phyloP scores from a whole-genome alignment of 2,329 filamentous ascomycete genomes.

The Torrubiellomyces zombiae region DNA sequence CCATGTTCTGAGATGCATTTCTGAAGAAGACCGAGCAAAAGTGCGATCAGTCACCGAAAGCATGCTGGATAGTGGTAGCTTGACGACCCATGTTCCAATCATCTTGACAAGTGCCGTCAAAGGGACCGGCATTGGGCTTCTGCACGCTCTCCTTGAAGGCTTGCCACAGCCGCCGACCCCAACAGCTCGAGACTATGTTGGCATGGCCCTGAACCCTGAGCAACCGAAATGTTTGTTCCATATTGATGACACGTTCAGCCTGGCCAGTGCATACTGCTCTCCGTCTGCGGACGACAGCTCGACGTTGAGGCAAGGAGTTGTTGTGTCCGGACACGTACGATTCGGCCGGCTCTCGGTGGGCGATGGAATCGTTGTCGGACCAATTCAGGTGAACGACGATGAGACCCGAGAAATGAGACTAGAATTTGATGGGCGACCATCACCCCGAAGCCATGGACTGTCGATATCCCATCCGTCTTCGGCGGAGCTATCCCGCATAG shows the following conservation, averaged over 20 bases:
- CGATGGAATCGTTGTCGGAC: slow-evolving; percentile 63
- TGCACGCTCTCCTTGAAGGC: slow-evolving; percentile 66
- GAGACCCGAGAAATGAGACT: slow-evolving; percentile 14
- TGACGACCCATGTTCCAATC: slow-evolving; percentile 54
- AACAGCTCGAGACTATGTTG: slow-evolving; percentile 36
- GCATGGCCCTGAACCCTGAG: slow-evolving; percentile 37
- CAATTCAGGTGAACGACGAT: slow-evolving; percentile 46
- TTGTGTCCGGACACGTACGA: slow-evolving; percentile 73
- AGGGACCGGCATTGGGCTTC: slow-evolving; percentile 61
- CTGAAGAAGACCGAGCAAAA: slow-evolving; percentile 37
- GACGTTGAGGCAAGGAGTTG: slow-evolving; percentile 37
- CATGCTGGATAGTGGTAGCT: slow-evolving; percentile 25
- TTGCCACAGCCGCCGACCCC: slow-evolving; percentile 51
- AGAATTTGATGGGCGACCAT: slow-evolving; percentile 28
- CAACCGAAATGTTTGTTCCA: slow-evolving; percentile 59
- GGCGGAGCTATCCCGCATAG: slow-evolving; percentile 33
- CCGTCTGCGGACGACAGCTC: slow-evolving; percentile 6
- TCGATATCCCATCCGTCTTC: slow-evolving; percentile 37
- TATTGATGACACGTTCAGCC: slow-evolving; percentile 76
- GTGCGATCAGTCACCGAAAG: slow-evolving; percentile 37
- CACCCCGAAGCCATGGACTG: slow-evolving; percentile 28
- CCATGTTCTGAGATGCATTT: slow-evolving; percentile 39
- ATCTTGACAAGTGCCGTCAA: slow-evolving; percentile 75
- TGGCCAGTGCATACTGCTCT: slow-evolving; percentile 40
- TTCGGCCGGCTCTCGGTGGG: slow-evolving; percentile 64